Base-by-base conservation (phyloP, 2,329 filamentous ascomycete species). In the Sporothrix mexicana region DNA sequence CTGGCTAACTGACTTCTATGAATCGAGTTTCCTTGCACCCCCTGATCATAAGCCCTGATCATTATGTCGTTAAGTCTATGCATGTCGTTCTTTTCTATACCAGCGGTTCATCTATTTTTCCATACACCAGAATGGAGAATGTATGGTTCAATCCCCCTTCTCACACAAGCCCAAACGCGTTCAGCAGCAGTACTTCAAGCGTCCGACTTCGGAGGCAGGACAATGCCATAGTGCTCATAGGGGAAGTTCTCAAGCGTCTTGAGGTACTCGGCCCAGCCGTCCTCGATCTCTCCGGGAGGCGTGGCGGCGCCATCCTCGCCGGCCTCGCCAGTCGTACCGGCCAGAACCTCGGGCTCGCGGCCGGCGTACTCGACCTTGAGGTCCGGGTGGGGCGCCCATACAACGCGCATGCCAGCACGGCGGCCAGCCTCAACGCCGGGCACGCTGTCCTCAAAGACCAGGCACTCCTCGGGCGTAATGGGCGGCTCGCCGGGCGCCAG, bases 361-460 rank as follows among this genome's bases (percentile, higher is more conserved):
- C 92, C 94, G 55, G 85, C 84, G 77, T 93, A 97, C 80, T 95
- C 93, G 70, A 88, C 85, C 82, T 92, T 85, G 70, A 99, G 83
- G 78, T 89, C 93, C 0, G 90, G 88, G 82, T 98, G 94, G 30
- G 96, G 96, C 77, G 90, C 92, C 96, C 96, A 99, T 0, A 97
- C 86, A 13, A 97, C 94, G 76, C 95, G 90, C 95, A 98, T 98
- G 0, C 95, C 95, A 0, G 96, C 96, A 76, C 96, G 89, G 70
- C 96, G 86, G 4, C 94, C 96, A 1, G 94, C 90, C 83, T 99
- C 96, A 2, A 98, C 94, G 3, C 96, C 96, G 0, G 94, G 93
- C 1, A 98, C 95, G 62, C 92, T 93, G 81, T 99, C 96, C 83
- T 99, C 96, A 78, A 99, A 98, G 0, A 98, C 96, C 17, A 99